A percentile compares a stretch with the other conserved stretches of the same genome.
Conservation (phyloP, 345 rosid species). For the Rhodomyrtus tomentosa region DNA sequence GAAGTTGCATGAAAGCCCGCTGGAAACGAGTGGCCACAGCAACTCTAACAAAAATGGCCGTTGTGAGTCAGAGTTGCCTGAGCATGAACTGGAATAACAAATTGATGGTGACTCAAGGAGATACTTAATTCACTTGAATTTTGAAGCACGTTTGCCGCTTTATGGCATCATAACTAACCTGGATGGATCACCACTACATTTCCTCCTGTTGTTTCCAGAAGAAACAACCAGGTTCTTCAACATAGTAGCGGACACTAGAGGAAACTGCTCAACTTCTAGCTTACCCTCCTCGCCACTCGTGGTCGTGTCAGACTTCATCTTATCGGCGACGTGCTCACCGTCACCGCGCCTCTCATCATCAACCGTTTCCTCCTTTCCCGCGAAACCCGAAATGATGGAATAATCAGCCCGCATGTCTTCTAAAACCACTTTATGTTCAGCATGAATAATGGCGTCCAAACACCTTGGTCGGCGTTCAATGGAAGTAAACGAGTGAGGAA, state of each 20-base stretch:
- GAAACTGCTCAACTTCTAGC: not conserved
- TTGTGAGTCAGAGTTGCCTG: slow-evolving; percentile 1
- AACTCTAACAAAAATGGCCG: slow-evolving; percentile 29
- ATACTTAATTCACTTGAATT: not conserved
- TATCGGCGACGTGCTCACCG: not conserved
- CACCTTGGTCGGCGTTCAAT: slow-evolving; percentile 20
- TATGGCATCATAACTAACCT: not conserved
- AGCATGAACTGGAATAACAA: not conserved
- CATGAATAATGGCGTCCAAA: slow-evolving; percentile 82
- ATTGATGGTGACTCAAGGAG: not conserved
- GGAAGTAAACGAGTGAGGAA: not conserved
- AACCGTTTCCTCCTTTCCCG: not conserved
- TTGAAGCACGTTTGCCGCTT: not conserved
- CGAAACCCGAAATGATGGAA: slow-evolving; percentile 6
- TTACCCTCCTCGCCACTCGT: not conserved
- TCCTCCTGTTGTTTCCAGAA: not conserved
- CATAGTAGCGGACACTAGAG: not conserved
- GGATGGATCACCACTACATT: not conserved
- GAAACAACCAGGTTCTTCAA: not conserved
- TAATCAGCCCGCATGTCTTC: slow-evolving; percentile 79
- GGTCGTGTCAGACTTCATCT: not conserved
- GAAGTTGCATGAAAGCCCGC: slow-evolving; percentile 89
- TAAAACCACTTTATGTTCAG: slow-evolving; percentile 66
- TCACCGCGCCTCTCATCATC: not conserved
- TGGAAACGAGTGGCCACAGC: slow-evolving; percentile 80